Base-by-base conservation (phyloP, 1,139 yeast species). In the Blastobotrys elegans region DNA sequence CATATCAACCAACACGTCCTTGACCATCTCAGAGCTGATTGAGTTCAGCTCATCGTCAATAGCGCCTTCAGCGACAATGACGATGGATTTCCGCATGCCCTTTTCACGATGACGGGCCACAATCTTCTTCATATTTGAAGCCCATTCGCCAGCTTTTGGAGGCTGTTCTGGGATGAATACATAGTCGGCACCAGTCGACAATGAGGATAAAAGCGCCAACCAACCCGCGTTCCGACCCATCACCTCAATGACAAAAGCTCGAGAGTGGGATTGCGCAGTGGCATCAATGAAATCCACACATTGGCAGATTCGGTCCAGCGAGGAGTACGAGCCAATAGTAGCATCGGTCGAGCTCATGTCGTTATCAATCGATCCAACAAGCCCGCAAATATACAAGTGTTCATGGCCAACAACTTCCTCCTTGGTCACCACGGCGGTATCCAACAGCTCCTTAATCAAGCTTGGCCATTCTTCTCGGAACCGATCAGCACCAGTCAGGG, bases 181-280 rank as follows among this genome's bases (percentile, higher is more conserved):
- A 64, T 80, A 90, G 69, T 92, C 98, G 11, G 98, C 97, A 55
- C 96, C 87, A 32, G 96, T 86, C 30, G 97, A 87, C 56, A 90
- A 79, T 59, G 97, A 97, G 16, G 97, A 90, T 94, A 89, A 85
- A 56, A 92, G 75, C 1, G 95, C 97, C 59, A 92, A 77, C 98
- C 98, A 92, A 53, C 98, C 98, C 74, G 98, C 92, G 69, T 92
- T 96, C 66, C 98, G 82, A 50, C 98, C 98, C 98, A 92, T 92
- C 44, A 92, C 98, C 69, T 92, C 98, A 51, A 92, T 88, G 40
- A 92, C 96, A 67, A 92, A 92, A 5, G 98, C 98, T 65, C 98
- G 80, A 18, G 97, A 88, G 66, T 92, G 98, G 5, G 97, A 90
- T 58, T 86, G 79, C 18, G 98, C 98, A 31, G 98, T 92, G 42